Evolutionary conservation across 306 rosid species (phyloP).

Genomic region (peach (Prunus persica)): Prunus_persica_NCBIv2 NC_034013.1:13983501-13984000

Average conservation of each 20-base stretch:
- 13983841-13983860: not conserved
- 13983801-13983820: not conserved
- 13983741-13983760: not conserved
- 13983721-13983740: not conserved
- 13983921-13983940: not conserved
- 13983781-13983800: not conserved
- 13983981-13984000: not conserved
- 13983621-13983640: not conserved
- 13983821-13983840: not conserved
- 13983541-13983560: conserved; percentile 91
- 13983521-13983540: conserved; percentile 78
- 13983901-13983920: not conserved
- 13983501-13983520: not conserved
- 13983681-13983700: not conserved
- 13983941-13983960: not conserved
- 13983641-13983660: not conserved
- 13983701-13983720: not conserved
- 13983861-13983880: not conserved
- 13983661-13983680: not conserved
- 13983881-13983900: not conserved
- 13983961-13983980: not conserved
- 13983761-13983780: not conserved
- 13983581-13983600: conserved; percentile 98
- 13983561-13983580: conserved; percentile 83
- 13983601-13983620: conserved; percentile 72